Conservation (phyloP, 805 yeast species). For the Pichia rugopelliculosa region DNA sequence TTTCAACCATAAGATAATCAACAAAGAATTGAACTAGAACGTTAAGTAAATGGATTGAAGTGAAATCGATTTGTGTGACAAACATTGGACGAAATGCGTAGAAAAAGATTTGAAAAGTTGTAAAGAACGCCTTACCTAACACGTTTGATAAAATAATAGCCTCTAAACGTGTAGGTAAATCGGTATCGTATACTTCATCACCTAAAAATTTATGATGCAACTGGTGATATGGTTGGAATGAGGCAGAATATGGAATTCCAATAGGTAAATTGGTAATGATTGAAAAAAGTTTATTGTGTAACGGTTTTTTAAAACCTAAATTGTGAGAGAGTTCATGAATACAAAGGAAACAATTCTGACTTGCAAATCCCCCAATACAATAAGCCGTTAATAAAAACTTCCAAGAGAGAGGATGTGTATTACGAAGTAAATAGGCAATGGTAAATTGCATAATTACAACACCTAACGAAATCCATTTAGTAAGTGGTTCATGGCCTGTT, state of each 20-base stretch:
- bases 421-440: constrained; percentile 53
- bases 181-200: constrained; percentile 77
- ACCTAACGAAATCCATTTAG: constrained; percentile 63
- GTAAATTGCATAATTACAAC: constrained; percentile 66
- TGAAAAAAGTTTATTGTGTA: constrained; percentile 70
- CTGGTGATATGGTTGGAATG: constrained; percentile 85
- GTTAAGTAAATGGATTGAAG: constrained; percentile 68
- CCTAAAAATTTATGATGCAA: constrained; percentile 88
- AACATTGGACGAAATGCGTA: constrained; percentile 90
- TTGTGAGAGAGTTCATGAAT: constrained; percentile 88
- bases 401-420: constrained; percentile 44
- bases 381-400: constrained; percentile 61
- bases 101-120: constrained; percentile 81
- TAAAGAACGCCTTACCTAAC: constrained; percentile 84
- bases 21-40: constrained; percentile 50
- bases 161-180: constrained; percentile 75
- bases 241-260: constrained; percentile 85
- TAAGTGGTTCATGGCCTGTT: constrained; percentile 79
- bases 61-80: constrained; percentile 65
- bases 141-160: constrained; percentile 67
- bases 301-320: constrained; percentile 70
- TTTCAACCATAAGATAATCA: constrained; percentile 49
- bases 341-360: constrained; percentile 77
- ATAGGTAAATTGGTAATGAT: constrained; percentile 77
- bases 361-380: constrained; percentile 76